Conservation (phyloP, 176 grass and related monocot species). For the Hsuehochloa calcarea region DNA sequence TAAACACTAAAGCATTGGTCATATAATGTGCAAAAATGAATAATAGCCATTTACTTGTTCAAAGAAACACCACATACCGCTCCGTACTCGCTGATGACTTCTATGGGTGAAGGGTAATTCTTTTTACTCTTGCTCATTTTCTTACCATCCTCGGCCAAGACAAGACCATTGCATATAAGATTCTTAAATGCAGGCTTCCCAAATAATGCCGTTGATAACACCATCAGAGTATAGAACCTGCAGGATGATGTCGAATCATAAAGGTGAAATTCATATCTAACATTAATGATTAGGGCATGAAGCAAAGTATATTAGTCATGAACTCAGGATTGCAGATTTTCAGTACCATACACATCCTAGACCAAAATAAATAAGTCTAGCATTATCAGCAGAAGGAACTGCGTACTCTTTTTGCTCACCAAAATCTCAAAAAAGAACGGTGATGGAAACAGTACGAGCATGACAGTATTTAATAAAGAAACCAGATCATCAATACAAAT, state of each 20-base stretch:
- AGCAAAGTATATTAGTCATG: neutral
- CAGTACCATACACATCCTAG: conserved; percentile 6
- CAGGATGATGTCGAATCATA: conserved; percentile 24
- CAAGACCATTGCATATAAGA: conserved; percentile 97
- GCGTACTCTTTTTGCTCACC: neutral
- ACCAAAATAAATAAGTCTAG: neutral
- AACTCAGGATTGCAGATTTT: neutral
- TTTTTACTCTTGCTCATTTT: conserved; percentile 99
- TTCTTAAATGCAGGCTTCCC: conserved; percentile 99
- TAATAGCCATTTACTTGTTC: conserved; percentile 7
- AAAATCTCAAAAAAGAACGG: neutral
- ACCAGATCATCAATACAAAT: neutral
- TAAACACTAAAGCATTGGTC: neutral
- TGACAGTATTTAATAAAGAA: neutral
- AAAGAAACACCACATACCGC: conserved; percentile 64
- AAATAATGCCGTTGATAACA: conserved; percentile 92
- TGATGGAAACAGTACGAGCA: neutral
- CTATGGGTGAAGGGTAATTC: conserved; percentile 81
- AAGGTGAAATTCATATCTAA: neutral
- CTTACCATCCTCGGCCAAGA: conserved; percentile 96
- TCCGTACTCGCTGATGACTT: conserved; percentile 86
- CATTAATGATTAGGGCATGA: conserved; percentile 13
- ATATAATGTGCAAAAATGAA: neutral
- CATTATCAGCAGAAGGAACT: neutral
- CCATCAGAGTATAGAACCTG: conserved; percentile 99